Evolutionary conservation across 371 early-diverging fungal genomes (phyloP), one percentile per base, ranked within the genome.

Genomic region (Mycotypha africana): DNA sequence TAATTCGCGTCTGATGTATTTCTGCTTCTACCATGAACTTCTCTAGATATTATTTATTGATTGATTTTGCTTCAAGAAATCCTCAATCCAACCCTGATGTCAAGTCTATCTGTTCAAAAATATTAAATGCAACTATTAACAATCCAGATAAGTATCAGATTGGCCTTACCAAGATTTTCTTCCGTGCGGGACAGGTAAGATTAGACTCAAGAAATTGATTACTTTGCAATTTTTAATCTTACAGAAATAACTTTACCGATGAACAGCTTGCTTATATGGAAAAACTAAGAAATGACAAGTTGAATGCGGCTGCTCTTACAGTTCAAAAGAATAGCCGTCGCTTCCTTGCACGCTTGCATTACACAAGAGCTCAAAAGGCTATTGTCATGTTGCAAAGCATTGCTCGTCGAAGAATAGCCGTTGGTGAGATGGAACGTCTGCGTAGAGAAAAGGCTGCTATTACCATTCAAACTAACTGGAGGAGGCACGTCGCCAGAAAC

Each of bases 141-240:
- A 89, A 89, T 53, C 62, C 58, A 3, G 93, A 92, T 57, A 87
- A 92, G 60, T 99, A 87, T 62, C 98, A 96, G 70, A 72, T 99
- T 20, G 99, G 99, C 51, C 65, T 83, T 28, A 93, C 97, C 14
- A 99, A 95, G 70, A 89, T 99, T 45, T 99, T 99, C 66, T 98
- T 99, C 89, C 88, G 97, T n/a, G 92, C 98, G 28, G 98, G 98
- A 45, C 90, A 67, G 52, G 65, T 70, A 62, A 16, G 33, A n/a
- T n/a, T 15, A n/a, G n/a, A n/a, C n/a, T n/a, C n/a, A n/a, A n/a
- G n/a, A n/a, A n/a, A n/a, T n/a, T n/a, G n/a, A n/a, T n/a, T n/a
- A n/a, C n/a, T n/a, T n/a, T n/a, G n/a, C n/a, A n/a, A n/a, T n/a
- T n/a, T n/a, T n/a, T n/a, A n/a, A n/a, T n/a, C n/a, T n/a, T n/a